Evolutionary conservation across 2,329 filamentous ascomycete genomes (phyloP).

Genomic region (Hypoxylon sp.): DNA sequence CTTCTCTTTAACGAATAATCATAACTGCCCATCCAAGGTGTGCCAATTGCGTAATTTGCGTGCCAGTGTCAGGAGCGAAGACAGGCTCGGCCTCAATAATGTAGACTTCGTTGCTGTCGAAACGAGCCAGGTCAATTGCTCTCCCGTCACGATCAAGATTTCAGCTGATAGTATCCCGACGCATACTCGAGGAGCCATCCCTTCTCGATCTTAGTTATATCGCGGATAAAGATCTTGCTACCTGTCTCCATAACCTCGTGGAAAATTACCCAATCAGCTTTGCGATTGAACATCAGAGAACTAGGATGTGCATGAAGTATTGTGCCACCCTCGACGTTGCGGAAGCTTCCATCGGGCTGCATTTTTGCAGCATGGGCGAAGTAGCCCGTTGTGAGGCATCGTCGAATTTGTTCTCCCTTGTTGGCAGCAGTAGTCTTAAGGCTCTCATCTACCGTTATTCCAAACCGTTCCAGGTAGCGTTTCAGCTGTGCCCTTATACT

Average conservation of each 20-base stretch:
- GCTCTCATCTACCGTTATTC: constrained; percentile 75
- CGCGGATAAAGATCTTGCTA: constrained; percentile 88
- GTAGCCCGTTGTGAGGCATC: constrained; percentile 89
- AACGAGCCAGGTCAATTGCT: constrained; percentile 13
- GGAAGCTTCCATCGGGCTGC: constrained; percentile 92
- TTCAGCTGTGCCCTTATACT: constrained; percentile 89
- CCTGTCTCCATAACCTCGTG: constrained; percentile 92
- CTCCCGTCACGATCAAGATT: constrained; percentile 41
- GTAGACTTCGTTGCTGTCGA: constrained; percentile 18
- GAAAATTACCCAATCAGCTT: constrained; percentile 96
- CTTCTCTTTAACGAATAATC: constrained; percentile 32
- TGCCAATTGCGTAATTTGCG: neutral
- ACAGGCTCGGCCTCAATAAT: neutral
- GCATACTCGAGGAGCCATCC: constrained; percentile 92
- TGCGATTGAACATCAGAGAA: constrained; percentile 94
- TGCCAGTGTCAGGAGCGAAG: neutral
- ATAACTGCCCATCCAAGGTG: constrained; percentile 17
- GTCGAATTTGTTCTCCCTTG: constrained; percentile 79
- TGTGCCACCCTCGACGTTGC: constrained; percentile 83
- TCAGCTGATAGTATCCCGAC: constrained; percentile 81
- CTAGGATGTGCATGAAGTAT: constrained; percentile 89
- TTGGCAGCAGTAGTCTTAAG: constrained; percentile 56
- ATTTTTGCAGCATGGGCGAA: constrained; percentile 95
- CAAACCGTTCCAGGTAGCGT: constrained; percentile 88
- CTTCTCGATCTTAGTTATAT: constrained; percentile 94